phyloP scores from a whole-genome alignment of 495 filamentous ascomycete species.

The Aspergillus olivimuriae region DNA sequence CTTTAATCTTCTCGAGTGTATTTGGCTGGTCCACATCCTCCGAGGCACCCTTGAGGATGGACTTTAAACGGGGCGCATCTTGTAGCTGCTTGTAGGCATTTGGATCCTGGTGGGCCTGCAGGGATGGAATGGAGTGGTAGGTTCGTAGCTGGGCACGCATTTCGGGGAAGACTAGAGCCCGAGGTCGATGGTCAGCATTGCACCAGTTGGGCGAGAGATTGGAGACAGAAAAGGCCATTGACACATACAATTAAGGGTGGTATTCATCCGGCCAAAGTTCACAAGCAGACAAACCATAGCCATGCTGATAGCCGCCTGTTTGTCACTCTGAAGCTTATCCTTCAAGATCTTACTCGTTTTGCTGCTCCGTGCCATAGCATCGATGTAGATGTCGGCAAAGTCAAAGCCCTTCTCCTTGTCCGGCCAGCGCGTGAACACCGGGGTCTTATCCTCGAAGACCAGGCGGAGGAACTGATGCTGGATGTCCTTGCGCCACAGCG shows the following conservation, averaged over 20 bases:
- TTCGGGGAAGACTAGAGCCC: slow-evolving; percentile 81
- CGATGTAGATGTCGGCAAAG: slow-evolving; percentile 95
- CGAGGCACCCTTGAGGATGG: slow-evolving; percentile 93
- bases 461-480: slow-evolving; percentile 90
- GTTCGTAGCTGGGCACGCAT: slow-evolving; percentile 98
- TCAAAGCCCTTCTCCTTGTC: slow-evolving; percentile 66
- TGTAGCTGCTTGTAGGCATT: slow-evolving; percentile 97
- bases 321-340: slow-evolving; percentile 91
- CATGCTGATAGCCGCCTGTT: slow-evolving; percentile 90
- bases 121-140: slow-evolving; percentile 93
- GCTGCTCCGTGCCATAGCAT: slow-evolving; percentile 96
- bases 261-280: slow-evolving; percentile 98
- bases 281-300: slow-evolving; percentile 98
- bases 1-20: slow-evolving; percentile 76
- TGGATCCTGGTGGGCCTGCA: slow-evolving; percentile 91
- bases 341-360: slow-evolving; percentile 98
- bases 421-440: slow-evolving; percentile 81
- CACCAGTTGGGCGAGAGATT: background rate
- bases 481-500: slow-evolving; percentile 95
- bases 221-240: background rate
- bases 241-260: slow-evolving; percentile 85
- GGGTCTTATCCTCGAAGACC: slow-evolving; percentile 79
- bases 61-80: slow-evolving; percentile 92
- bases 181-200: slow-evolving; percentile 24
- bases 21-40: slow-evolving; percentile 87